Evolutionary conservation across 2,329 filamentous ascomycete genomes (phyloP), one percentile per base, ranked within the genome.

Genomic region (Cladophialophora bantiana): DNA sequence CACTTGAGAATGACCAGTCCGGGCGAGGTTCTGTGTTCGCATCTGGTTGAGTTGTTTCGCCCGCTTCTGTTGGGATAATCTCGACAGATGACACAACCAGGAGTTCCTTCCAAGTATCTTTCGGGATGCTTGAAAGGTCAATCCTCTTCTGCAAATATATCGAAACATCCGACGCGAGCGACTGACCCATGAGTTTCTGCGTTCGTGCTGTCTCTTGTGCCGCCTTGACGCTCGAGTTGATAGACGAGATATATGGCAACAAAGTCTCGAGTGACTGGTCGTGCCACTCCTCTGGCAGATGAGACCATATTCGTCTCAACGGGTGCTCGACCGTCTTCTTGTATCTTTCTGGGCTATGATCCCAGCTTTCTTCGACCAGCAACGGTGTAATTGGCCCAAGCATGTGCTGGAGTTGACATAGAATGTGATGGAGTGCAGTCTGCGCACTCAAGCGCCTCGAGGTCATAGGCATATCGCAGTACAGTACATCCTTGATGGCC

Each of bases 281-380:
- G 12, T 68, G 35, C 71, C 79, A 81, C 71, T 79, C 74, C 15
- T 68, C 32, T 2, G 75, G 73, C 6, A 77, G 75, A 1, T 65
- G 20, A 4, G 75, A 69, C 62, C 75, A 73, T 38, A 78, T 74
- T 42, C 81, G 79, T 71, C 78, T 75, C 66, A 83, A 74, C 54
- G 83, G 81, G 73, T 84, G 80, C 36, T 76, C 72, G n/a, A 74
- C 74, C 45, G 83, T 80, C 26, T 82, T 75, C 59, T 84, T 85
- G 77, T 95, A 85, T 77, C 84, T 85, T 9, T 82, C 78, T 0
- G 94, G 92, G 3, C 89, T 85, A 77, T 93, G 87, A 62, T 90
- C 88, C 92, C 92, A 96, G 0, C 90, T 90, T 79, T 98, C 94
- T 75, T 96, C 92, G 0, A 97, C 90, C 3, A 98, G 84, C 45